Conservation (phyloP, 78 protist genomes). For the Dictyostelium firmibasis region DNA sequence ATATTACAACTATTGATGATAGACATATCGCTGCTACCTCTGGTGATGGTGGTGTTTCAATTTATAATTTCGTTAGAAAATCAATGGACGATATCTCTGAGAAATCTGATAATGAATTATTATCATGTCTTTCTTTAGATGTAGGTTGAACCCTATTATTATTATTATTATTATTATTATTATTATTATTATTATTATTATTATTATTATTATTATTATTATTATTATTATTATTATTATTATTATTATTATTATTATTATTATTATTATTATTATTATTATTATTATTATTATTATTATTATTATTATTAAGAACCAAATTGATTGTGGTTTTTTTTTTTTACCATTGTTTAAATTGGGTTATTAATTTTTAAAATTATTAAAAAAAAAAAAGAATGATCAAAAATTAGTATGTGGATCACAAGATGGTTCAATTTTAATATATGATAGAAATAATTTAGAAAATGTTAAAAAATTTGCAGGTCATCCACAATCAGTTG, state of each 20-base stretch:
- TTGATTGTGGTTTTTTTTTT: too few relatives aligned
- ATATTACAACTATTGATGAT: slow-evolving; percentile 52
- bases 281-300: too few relatives aligned
- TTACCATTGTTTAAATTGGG: too few relatives aligned
- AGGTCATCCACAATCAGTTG: slow-evolving; percentile 75
- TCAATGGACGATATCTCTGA: slow-evolving; percentile 73
- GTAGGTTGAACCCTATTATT: not conserved
- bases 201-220: too few relatives aligned
- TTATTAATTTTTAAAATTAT: too few relatives aligned
- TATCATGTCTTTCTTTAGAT: slow-evolving; percentile 44
- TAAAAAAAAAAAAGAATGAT: slow-evolving; percentile 1
- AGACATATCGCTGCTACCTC: slow-evolving; percentile 61
- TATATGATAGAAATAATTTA: slow-evolving; percentile 49
- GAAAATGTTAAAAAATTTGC: slow-evolving; percentile 41
- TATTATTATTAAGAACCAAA: too few relatives aligned
- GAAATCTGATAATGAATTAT: slow-evolving; percentile 70
- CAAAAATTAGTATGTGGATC: slow-evolving; percentile 71
- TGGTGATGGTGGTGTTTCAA: slow-evolving; percentile 76
- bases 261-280: too few relatives aligned
- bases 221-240: too few relatives aligned
- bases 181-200: too few relatives aligned
- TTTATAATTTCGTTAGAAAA: slow-evolving; percentile 60
- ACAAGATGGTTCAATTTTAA: slow-evolving; percentile 63
- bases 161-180: too few relatives aligned
- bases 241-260: too few relatives aligned